Percentiles rank a stretch among this genome's conserved stretches.
Conservation (phyloP, 1,139 yeast genomes). For the Blastobotrys ciferrii region DNA sequence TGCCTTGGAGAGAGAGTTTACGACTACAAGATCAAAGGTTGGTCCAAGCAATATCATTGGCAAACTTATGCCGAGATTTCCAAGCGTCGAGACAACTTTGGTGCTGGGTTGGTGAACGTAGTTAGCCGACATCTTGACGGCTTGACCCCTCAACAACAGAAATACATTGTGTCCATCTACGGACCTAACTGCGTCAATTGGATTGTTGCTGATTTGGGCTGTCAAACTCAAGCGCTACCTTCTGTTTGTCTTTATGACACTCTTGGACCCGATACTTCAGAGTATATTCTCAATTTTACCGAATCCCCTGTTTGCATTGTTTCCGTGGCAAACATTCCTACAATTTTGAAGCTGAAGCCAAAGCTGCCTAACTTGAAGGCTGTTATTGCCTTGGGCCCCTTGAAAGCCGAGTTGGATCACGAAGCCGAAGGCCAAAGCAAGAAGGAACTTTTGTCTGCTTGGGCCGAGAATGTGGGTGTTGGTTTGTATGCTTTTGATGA, state of each 20-base stretch:
- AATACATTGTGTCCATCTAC: conserved; percentile 54
- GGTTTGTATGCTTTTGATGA: conserved; percentile 49
- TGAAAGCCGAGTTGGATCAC: conserved; percentile 30
- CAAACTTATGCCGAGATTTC: conserved; percentile 46
- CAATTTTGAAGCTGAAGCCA: conserved; percentile 43
- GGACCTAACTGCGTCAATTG: conserved; percentile 60
- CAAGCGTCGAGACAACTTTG: conserved; percentile 50
- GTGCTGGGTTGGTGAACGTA: conserved; percentile 60
- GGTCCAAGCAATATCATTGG: conserved; percentile 47
- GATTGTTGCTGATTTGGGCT: conserved; percentile 60
- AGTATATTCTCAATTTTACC: conserved; percentile 55
- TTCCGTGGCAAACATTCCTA: conserved; percentile 48
- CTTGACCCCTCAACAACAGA: conserved; percentile 31
- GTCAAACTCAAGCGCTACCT: conserved; percentile 49
- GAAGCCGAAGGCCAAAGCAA: conserved; percentile 55
- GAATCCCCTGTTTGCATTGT: conserved; percentile 56
- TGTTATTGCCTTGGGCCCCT: conserved; percentile 52
- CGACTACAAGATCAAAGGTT: conserved; percentile 45
- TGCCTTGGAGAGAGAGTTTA: conserved; percentile 54
- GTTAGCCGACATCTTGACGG: conserved; percentile 24
- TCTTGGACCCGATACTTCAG: conserved; percentile 58
- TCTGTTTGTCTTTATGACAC: conserved; percentile 66
- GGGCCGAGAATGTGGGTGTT: conserved; percentile 40
- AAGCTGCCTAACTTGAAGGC: conserved; percentile 42
- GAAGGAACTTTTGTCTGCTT: conserved; percentile 31